Evolutionary conservation across 345 rosid genomes (phyloP), one percentile per base, ranked within the genome.

Genomic region (Eucalyptus fibrosa): DNA sequence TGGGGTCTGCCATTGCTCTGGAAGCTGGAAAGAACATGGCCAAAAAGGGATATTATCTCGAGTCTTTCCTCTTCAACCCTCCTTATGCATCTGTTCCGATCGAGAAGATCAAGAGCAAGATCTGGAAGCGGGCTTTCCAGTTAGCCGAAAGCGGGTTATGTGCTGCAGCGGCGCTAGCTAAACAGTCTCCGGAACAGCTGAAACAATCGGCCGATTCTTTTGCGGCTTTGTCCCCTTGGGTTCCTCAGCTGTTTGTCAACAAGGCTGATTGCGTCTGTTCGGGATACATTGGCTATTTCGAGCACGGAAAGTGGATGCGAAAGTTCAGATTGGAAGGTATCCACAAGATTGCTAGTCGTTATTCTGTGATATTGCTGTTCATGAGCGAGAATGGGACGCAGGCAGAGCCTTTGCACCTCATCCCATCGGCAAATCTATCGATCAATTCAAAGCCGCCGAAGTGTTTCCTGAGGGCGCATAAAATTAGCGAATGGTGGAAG

Each of bases 1-100:
- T 96, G 24, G 99, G 99, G 81, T 94, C 99, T 65, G 96, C 98
- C 88, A 94, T 96, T 95, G 98, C 96, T 21, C 88, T 96, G 92
- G 93, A 96, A 37, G 94, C 95, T 2, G 98, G 99, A 86, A 97
- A 95, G 93, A 96, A 94, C 80, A 91, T 95, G 92, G 97, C 97
- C 53, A 93, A 94, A 92, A 89, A 95, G 0, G 95, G 97, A 12
- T 77, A 87, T 72, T 92, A 94, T n/a, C 91, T 96, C 2, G 94
- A 94, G 91, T 91, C 97, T n/a, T 97, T 94, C 56, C 95, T 97
- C 50, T 47, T 98, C 34, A 97, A 98, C 90, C 93, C 99, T 16
- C 99, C 99, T 1, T 97, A 96, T 88, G 77, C 97, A 82, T 96
- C 98, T 34, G 94, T 96, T 8, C 98, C 98, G 26, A 7, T 98